Evolutionary conservation across 1,139 yeast species (phyloP).

Genomic region (Yamadazyma blattariae): DNA sequence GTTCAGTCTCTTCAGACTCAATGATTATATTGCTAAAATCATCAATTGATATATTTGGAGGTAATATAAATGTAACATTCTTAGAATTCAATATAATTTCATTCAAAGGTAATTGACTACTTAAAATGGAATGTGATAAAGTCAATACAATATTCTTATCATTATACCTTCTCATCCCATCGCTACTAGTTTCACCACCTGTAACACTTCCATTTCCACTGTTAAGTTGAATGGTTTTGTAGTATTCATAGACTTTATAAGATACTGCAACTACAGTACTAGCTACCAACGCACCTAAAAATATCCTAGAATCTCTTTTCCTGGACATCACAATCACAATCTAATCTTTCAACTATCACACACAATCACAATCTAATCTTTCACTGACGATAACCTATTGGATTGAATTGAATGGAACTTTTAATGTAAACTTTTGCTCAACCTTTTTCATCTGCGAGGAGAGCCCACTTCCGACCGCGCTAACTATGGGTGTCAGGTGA

Average conservation of each 20-base stretch:
- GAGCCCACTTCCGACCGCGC: neutral
- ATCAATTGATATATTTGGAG: slow-evolving; percentile 43
- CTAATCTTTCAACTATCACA: no score
- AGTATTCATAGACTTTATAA: slow-evolving; percentile 30
- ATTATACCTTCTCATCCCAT: slow-evolving; percentile 17
- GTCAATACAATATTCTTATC: slow-evolving; percentile 43
- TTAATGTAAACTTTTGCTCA: no score
- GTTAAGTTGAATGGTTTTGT: slow-evolving; percentile 5
- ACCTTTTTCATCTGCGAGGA: no score
- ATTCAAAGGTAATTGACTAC: slow-evolving; percentile 36
- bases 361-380: no score
- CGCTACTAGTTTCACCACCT: no score
- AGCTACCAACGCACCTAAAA: slow-evolving; percentile 37
- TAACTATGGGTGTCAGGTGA: neutral
- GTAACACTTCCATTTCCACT: no score
- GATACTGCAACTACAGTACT: slow-evolving; percentile 36
- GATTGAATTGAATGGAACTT: no score
- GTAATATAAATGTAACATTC: slow-evolving; percentile 46
- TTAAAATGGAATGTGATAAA: slow-evolving; percentile 41
- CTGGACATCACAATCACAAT: no score
- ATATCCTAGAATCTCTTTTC: slow-evolving; percentile 24
- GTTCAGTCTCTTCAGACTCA: slow-evolving; percentile 8
- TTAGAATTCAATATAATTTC: slow-evolving; percentile 38
- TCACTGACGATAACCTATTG: no score
- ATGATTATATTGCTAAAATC: slow-evolving; percentile 24